A percentile compares a stretch with the other conserved stretches of the same genome.
These are phyloP conservation scores for Mycena olivaceomarginata DNA, from an alignment of 768 basidiomycete genomes.

Conservation along the genomic window DNA sequence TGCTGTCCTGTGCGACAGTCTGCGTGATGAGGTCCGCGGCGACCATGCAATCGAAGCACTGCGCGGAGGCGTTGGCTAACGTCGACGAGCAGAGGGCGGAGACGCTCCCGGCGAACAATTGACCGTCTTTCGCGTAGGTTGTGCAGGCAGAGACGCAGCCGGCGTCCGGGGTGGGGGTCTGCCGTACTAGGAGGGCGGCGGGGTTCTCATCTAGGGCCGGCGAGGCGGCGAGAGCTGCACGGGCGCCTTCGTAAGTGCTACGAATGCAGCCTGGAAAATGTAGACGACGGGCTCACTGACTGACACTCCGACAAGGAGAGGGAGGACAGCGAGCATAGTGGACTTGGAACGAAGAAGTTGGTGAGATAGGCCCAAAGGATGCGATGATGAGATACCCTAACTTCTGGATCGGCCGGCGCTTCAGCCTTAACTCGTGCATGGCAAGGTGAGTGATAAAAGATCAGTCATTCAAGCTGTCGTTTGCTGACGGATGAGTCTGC, in stretches of 20 bases:
- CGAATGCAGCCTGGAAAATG: neutral
- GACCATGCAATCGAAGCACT: slow-evolving; percentile 15
- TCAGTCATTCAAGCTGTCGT: slow-evolving; percentile 1
- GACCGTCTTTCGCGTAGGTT: neutral
- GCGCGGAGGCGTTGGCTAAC: neutral
- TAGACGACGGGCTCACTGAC: neutral
- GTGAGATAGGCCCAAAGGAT: slow-evolving; percentile 1
- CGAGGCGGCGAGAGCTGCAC: slow-evolving; percentile 3
- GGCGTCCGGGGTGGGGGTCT: slow-evolving; percentile 5
- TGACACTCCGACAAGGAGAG: neutral
- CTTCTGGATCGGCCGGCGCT: neutral
- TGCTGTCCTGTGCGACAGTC: neutral
- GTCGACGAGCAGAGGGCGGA: slow-evolving; percentile 10
- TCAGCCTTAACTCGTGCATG: neutral
- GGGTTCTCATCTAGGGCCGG: neutral
- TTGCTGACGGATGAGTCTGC: no score
- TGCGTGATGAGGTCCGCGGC: neutral
- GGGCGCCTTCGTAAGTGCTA: slow-evolving; percentile 5
- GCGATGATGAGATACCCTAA: no score
- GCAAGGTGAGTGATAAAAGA: neutral
- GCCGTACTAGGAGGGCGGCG: slow-evolving; percentile 12
- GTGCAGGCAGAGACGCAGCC: slow-evolving; percentile 19
- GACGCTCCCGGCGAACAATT: neutral
- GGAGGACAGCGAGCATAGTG: slow-evolving; percentile 2
- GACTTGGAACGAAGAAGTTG: slow-evolving; percentile 5